These are phyloP conservation scores for Colletotrichum sp. DNA, from an alignment of 2,329 filamentous ascomycete genomes.

Conservation along the genomic window DNA sequence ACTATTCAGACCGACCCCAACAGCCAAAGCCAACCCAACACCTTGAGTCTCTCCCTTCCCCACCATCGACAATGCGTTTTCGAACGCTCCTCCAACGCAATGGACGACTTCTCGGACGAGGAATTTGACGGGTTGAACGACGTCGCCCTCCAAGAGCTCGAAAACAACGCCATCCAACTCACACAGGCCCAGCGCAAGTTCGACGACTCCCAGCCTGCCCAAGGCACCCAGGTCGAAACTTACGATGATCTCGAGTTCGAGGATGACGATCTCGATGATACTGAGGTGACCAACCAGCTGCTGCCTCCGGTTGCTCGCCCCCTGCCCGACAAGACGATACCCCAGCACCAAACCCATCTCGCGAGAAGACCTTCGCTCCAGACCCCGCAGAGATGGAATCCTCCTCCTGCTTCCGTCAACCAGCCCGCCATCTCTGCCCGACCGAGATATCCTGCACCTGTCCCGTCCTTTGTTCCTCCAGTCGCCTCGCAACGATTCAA, in stretches of 20 bases:
- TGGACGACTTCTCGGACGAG: conserved; percentile 69
- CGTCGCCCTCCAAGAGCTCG: conserved; percentile 64
- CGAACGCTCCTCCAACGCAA: conserved; percentile 22
- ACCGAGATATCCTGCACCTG: conserved; percentile 14
- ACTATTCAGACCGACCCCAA: not conserved
- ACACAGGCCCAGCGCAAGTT: conserved; percentile 53
- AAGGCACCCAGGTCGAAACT: conserved; percentile 29
- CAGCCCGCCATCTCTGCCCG: conserved; percentile 19
- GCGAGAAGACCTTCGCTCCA: conserved; percentile 8
- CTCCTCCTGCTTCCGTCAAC: conserved; percentile 12
- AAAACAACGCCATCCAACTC: conserved; percentile 66
- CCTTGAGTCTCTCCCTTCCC: not conserved
- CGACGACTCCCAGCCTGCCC: conserved; percentile 25
- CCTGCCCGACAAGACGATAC: conserved; percentile 39
- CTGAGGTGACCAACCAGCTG: conserved; percentile 58
- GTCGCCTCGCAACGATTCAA: conserved; percentile 21
- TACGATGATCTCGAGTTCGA: conserved; percentile 52
- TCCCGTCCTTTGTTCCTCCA: conserved; percentile 9
- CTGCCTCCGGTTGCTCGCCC: conserved; percentile 42
- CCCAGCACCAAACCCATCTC: conserved; percentile 33
- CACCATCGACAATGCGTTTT: not conserved
- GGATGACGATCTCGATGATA: conserved; percentile 63
- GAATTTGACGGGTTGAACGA: conserved; percentile 66
- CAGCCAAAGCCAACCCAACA: not conserved
- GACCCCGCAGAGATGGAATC: conserved; percentile 39